phyloP scores from a whole-genome alignment of 2,329 filamentous ascomycete genomes.

The Aspergillus felis region DNA sequence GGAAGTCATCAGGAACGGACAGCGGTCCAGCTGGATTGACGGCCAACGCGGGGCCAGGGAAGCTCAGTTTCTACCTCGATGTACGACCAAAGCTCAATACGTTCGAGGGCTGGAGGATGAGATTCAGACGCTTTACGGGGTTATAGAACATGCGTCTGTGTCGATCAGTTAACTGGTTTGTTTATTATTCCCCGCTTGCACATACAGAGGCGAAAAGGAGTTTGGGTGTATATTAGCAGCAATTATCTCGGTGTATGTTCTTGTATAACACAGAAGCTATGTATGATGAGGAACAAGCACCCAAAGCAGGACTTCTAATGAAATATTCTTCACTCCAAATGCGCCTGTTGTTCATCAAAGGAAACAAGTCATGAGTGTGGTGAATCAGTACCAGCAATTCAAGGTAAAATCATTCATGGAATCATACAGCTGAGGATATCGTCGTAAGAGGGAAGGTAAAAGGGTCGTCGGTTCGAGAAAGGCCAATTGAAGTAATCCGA shows the following conservation, averaged over 20 bases:
- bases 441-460: conserved; percentile 19
- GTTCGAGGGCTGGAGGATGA: conserved; percentile 58
- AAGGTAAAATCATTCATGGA: conserved; percentile 19
- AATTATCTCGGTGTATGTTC: conserved; percentile 26
- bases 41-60: conserved; percentile 33
- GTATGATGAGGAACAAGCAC: conserved; percentile 28
- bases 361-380: conserved; percentile 7
- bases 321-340: conserved; percentile 23
- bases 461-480: conserved; percentile 6
- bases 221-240: conserved; percentile 18
- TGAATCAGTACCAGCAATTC: conserved; percentile 6
- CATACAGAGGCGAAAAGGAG: conserved; percentile 26
- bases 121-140: conserved; percentile 47
- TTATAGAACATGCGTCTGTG: conserved; percentile 26
- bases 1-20: conserved; percentile 46
- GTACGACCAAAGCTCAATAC: conserved; percentile 63
- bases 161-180: neutral
- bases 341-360: conserved; percentile 10
- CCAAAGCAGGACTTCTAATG: conserved; percentile 16
- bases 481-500: neutral
- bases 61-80: conserved; percentile 62
- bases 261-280: conserved; percentile 31
- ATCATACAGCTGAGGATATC: conserved; percentile 33
- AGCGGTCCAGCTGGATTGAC: conserved; percentile 23
- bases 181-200: conserved; percentile 6